Base-by-base conservation (phyloP, 75 land plant species). In the Adiantum capillusveneris region DNA sequence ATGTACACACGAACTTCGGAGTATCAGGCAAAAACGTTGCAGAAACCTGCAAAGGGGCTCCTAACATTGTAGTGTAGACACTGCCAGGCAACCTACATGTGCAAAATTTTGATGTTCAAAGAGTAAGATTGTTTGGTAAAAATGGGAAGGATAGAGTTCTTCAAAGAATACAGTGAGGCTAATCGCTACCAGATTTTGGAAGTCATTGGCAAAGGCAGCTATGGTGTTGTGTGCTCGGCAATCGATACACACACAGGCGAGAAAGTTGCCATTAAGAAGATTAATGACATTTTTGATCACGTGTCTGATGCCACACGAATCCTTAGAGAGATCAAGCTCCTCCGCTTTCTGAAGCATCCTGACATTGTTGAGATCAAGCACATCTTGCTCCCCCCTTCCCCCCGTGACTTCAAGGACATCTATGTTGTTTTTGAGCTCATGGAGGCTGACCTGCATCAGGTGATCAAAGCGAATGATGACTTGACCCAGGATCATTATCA, bases 131-230 rank as follows among this genome's bases (percentile, higher is more conserved):
- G 37, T 34, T 5, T 34, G 3, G 9, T 3, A 34, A 46, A 21
- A 6, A 46, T 46, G 50, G 50, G 50, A 2, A 46, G 14, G 17
- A n/a, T 46, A 18, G 50, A 46, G 22, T 81, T 81, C 57, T 81
- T 81, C 48, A 74, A 81, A 0, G 84, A 78, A 22, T 78, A 81
- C 59, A 81, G 84, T 12, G 84, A 75, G 53, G 81, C 78, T 3
- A 72, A 56, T 48, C 72, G 73, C 43, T 81, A 81, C 49, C 64
- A 81, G 36, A 74, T 81, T 29, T 61, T 59, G 21, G 84, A 81
- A 29, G 65, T 81, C 19, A 68, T 72, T 41, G 75, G 84, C 11
- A 72, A 72, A 36, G 75, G 75, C 25, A 72, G 75, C 64, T 72
- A 72, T 67, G 75, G 75, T 19, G 75, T 72, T 29, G 75, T 72